Conservation (phyloP, 495 filamentous ascomycete species). For the Aspergillus saccharolyticus region DNA sequence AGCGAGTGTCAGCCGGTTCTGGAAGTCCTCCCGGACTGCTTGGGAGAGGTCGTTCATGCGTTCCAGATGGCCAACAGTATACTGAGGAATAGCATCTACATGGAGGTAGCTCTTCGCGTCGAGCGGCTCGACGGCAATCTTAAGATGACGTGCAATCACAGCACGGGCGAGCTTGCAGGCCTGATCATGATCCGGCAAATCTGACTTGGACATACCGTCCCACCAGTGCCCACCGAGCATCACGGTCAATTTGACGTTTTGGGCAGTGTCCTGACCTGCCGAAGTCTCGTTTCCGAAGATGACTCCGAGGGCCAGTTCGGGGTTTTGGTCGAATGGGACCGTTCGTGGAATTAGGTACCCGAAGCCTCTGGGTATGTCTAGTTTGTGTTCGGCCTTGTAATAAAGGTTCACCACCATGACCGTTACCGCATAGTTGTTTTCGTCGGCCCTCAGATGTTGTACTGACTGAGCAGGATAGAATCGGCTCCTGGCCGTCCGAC, state of each 20-base stretch:
- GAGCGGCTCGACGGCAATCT: conserved; percentile 55
- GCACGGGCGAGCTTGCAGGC: conserved; percentile 62
- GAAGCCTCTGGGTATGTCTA: conserved; percentile 68
- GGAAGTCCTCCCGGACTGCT: conserved; percentile 52
- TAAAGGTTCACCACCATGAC: conserved; percentile 92
- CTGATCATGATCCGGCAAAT: conserved; percentile 55
- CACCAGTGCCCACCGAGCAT: conserved; percentile 96
- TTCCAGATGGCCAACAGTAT: conserved; percentile 66
- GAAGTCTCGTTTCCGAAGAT: conserved; percentile 79
- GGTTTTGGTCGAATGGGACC: conserved; percentile 66
- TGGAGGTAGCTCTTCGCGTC: conserved; percentile 58
- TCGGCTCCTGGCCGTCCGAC: background rate
- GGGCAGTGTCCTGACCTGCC: conserved; percentile 45
- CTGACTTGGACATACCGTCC: conserved; percentile 52
- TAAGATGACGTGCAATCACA: conserved; percentile 68
- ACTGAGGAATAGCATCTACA: conserved; percentile 83
- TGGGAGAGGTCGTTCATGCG: conserved; percentile 56
- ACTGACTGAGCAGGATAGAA: conserved; percentile 19
- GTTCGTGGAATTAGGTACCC: conserved; percentile 83
- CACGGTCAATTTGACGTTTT: conserved; percentile 84
- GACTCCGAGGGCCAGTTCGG: conserved; percentile 80
- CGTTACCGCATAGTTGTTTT: conserved; percentile 60
- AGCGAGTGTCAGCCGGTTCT: conserved; percentile 63
- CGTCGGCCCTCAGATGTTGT: conserved; percentile 29
- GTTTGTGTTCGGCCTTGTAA: conserved; percentile 53